Base-by-base conservation (phyloP, 139 green algal species). In the Mesotaenium endlicherianum region DNA sequence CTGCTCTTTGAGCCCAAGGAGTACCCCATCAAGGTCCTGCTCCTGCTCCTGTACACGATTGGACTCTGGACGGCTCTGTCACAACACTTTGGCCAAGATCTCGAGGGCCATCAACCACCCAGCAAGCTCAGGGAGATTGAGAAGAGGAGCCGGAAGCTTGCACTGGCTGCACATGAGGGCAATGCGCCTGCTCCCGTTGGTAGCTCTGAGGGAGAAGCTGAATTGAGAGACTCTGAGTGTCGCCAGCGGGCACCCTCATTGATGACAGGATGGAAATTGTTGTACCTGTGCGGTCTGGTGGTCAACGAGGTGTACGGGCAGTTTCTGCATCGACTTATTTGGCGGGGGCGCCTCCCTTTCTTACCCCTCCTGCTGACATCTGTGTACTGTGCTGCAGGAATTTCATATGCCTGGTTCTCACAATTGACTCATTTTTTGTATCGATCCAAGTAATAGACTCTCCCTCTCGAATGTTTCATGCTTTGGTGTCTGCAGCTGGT, bases 1-100 rank as follows among this genome's bases (percentile, higher is more conserved):
- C 91, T 98, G 71, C 89, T 98, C 2, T 95, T 94, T 57, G 60
- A 77, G n/a, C 53, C 78, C 38, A 45, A 90, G 2, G 95, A 98
- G 70, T 94, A 95, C 57, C 82, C 84, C 4, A 88, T 96, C 80
- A 98, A 98, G 89, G 68, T 91, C 14, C 58, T 89, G n/a, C 43
- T 89, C 16, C 41, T 79, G 16, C 8, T 31, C 4, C 72, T 89
- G 17, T 82, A 70, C 79, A 41, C 75, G 14, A 20, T 76, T 5
- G 40, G 31, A 20, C 40, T 82, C 3, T 41, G 2, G 30, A 20
- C 4, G 8, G 72, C 11, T 4, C 57, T 81, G 30, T 39, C 45
- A 17, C 71, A 2, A 4, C 41, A 40, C 55, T 34, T n/a, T n/a
- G n/a, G n/a, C n/a, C n/a, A n/a, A n/a, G n/a, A n/a, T n/a, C n/a